These are phyloP conservation scores for Cordyceps pruinosa DNA, from an alignment of 2,329 filamentous ascomycete species.

Conservation along the genomic window DNA sequence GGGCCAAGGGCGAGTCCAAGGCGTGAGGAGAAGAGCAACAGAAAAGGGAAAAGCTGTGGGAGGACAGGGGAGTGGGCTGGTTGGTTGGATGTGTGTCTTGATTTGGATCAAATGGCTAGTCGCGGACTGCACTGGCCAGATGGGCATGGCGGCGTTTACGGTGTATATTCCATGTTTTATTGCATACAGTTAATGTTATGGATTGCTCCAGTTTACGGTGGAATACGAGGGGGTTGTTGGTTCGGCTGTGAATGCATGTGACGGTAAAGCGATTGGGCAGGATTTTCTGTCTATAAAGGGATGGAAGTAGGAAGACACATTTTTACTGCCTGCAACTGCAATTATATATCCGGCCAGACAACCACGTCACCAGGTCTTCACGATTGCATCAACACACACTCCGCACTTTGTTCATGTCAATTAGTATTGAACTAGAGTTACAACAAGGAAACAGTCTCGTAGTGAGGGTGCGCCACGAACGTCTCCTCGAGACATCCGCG, in stretches of 20 bases:
- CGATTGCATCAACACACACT: neutral
- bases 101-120: constrained; percentile 17
- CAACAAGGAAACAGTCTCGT: constrained; percentile 7
- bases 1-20: constrained; percentile 34
- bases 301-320: too few species aligned
- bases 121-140: constrained; percentile 18
- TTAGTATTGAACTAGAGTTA: constrained; percentile 11
- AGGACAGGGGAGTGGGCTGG: constrained; percentile 22
- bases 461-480: neutral
- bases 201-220: too few species aligned
- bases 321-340: neutral
- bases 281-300: neutral
- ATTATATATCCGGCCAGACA: neutral
- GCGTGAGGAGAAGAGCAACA: constrained; percentile 13
- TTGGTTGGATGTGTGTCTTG: constrained; percentile 24
- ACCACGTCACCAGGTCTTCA: neutral
- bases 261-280: too few species aligned
- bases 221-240: too few species aligned
- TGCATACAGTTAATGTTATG: constrained; percentile 8
- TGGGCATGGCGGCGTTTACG: constrained; percentile 28
- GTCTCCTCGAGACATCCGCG: neutral
- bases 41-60: neutral
- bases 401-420: neutral
- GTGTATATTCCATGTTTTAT: constrained; percentile 11
- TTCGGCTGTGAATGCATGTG: too few species aligned